Conservation (phyloP, 495 filamentous ascomycete species). For the Parmelia sp. region DNA sequence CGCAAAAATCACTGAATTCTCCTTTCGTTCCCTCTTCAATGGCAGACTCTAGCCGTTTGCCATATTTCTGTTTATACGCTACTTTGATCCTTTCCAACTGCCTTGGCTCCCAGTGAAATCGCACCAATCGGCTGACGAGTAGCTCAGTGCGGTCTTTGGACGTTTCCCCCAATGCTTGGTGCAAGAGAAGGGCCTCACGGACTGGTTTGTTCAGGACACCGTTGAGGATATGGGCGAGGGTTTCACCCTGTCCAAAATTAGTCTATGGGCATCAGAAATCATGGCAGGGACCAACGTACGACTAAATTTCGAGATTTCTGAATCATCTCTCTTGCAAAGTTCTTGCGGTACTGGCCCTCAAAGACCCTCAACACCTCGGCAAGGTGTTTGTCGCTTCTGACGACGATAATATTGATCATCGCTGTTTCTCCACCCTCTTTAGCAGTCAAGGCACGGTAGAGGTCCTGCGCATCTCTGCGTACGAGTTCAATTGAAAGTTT, state of each 20-base stretch:
- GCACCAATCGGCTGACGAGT: conserved; percentile 70
- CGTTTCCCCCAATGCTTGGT: conserved; percentile 72
- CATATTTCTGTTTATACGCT: conserved; percentile 66
- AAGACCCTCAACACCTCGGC: conserved; percentile 71
- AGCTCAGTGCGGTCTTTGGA: conserved; percentile 71
- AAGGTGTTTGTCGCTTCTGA: conserved; percentile 72
- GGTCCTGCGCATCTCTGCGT: conserved; percentile 61
- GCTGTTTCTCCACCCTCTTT: conserved; percentile 81
- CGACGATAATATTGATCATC: conserved; percentile 82
- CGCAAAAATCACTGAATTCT: conserved; percentile 54
- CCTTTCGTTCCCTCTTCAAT: conserved; percentile 48
- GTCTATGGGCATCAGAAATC: conserved; percentile 14
- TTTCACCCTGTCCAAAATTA: conserved; percentile 63
- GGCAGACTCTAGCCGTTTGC: conserved; percentile 57
- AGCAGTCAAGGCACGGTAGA: conserved; percentile 62
- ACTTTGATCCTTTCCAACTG: conserved; percentile 67
- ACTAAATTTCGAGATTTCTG: conserved; percentile 85
- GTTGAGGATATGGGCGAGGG: conserved; percentile 92
- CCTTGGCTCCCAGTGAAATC: conserved; percentile 75
- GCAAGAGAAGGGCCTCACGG: conserved; percentile 87
- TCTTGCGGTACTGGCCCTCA: conserved; percentile 59
- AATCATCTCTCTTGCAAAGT: conserved; percentile 82
- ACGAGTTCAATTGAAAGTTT: conserved; percentile 51
- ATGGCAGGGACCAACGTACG: conserved; percentile 47
- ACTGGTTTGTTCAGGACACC: conserved; percentile 92